Evolutionary conservation across 1,284 basidiomycete species (phyloP).

Genomic region (Boletus sp.): DNA sequence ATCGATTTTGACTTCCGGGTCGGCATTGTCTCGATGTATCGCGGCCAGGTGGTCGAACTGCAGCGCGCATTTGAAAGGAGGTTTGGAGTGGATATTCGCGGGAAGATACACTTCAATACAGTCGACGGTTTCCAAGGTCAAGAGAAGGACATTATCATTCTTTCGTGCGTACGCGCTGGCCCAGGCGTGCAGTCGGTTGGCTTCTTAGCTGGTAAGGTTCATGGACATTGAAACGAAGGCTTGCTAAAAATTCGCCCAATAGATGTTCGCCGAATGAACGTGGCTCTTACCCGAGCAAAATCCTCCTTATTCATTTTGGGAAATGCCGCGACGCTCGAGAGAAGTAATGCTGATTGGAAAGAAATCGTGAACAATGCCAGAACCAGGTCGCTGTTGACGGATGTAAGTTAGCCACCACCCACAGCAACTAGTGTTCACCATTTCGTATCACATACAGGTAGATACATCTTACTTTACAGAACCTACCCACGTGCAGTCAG

Average conservation of each 20-base stretch:
- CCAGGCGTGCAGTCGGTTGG: slow-evolving; percentile 80
- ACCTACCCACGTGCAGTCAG: slow-evolving; percentile 6
- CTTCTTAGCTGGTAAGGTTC: slow-evolving; percentile 72
- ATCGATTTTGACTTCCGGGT: slow-evolving; percentile 75
- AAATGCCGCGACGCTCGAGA: slow-evolving; percentile 80
- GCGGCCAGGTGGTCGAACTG: slow-evolving; percentile 83
- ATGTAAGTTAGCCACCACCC: slow-evolving; percentile 41
- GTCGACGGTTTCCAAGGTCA: slow-evolving; percentile 98
- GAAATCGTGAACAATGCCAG: slow-evolving; percentile 76
- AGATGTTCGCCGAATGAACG: slow-evolving; percentile 93
- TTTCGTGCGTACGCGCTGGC: slow-evolving; percentile 90
- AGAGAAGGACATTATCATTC: slow-evolving; percentile 94
- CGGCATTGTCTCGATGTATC: slow-evolving; percentile 95
- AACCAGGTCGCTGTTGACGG: slow-evolving; percentile 46
- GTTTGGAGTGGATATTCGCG: slow-evolving; percentile 73
- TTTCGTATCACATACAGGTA: slow-evolving; percentile 27
- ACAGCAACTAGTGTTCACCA: not conserved
- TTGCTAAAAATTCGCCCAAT: slow-evolving; percentile 10
- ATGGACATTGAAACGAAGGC: slow-evolving; percentile 1
- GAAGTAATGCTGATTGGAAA: slow-evolving; percentile 80
- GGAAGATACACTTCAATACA: slow-evolving; percentile 90
- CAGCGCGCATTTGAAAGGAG: slow-evolving; percentile 64
- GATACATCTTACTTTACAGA: slow-evolving; percentile 39
- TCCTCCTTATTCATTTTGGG: slow-evolving; percentile 94
- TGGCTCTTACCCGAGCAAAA: slow-evolving; percentile 93